phyloP scores from a whole-genome alignment of 306 rosid species.

The Pueraria montana region DNA sequence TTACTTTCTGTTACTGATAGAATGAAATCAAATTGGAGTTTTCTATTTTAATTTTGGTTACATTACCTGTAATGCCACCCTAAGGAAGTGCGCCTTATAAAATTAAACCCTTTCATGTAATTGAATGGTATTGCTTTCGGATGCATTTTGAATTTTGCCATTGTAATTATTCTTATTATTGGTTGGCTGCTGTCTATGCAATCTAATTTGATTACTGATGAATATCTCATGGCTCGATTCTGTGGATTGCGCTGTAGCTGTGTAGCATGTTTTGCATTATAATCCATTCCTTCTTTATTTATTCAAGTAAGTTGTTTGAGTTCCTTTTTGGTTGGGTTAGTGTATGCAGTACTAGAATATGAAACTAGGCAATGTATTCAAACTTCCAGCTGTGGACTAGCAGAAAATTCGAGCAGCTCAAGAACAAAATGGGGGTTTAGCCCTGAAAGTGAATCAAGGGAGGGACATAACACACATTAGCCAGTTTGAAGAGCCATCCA shows the following conservation, averaged over 20 bases:
- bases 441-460: neutral
- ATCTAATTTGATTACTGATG: neutral
- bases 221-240: neutral
- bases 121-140: neutral
- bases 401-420: neutral
- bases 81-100: neutral
- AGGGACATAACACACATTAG: neutral
- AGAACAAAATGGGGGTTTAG: neutral
- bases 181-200: neutral
- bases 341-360: slow-evolving; percentile 1
- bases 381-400: neutral
- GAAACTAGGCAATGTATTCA: slow-evolving; percentile 33
- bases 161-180: neutral
- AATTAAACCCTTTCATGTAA: neutral
- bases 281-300: neutral
- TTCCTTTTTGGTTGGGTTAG: neutral
- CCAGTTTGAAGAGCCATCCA: neutral
- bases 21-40: neutral
- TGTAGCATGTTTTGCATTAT: slow-evolving; percentile 20
- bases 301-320: neutral
- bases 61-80: neutral
- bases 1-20: neutral
- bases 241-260: neutral
- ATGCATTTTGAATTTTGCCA: neutral
- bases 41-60: neutral